These are phyloP conservation scores for Rhipidocladum racemiflorum DNA, from an alignment of 176 grass and related monocot species.

Conservation along the genomic window DNA sequence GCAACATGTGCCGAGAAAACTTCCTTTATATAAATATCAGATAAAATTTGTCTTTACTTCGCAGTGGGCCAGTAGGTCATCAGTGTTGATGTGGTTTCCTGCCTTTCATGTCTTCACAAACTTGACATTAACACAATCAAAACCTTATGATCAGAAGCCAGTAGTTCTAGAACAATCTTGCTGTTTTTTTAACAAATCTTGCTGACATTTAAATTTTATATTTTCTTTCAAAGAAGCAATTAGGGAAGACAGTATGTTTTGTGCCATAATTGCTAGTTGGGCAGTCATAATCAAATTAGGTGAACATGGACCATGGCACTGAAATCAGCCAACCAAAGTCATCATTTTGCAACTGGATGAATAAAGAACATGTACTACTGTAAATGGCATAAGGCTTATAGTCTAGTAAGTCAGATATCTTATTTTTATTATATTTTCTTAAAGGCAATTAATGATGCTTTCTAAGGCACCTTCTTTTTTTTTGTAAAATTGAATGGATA, in stretches of 20 bases:
- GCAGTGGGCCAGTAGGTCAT: background rate
- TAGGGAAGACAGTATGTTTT: background rate
- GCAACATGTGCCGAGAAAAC: background rate
- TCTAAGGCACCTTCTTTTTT: background rate
- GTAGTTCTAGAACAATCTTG: background rate
- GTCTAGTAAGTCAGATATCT: background rate
- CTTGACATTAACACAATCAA: background rate
- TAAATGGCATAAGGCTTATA: background rate
- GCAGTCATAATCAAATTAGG: constrained; percentile 24
- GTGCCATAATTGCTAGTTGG: constrained; percentile 18
- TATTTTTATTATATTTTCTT: background rate
- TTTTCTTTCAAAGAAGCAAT: background rate
- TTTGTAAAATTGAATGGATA: background rate
- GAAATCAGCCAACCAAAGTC: background rate
- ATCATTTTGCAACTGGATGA: constrained; percentile 24
- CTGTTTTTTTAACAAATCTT: background rate
- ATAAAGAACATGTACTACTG: background rate
- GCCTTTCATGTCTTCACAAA: background rate
- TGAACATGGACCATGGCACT: constrained; percentile 12
- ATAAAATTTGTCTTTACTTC: background rate
- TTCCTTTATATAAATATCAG: constrained; percentile 14
- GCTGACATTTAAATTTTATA: background rate
- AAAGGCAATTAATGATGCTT: background rate
- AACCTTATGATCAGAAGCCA: background rate
- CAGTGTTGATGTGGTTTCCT: background rate